Evolutionary conservation across 192 early-diverging fungal genomes (phyloP).

Genomic region (Powellomyces hirtus): DNA sequence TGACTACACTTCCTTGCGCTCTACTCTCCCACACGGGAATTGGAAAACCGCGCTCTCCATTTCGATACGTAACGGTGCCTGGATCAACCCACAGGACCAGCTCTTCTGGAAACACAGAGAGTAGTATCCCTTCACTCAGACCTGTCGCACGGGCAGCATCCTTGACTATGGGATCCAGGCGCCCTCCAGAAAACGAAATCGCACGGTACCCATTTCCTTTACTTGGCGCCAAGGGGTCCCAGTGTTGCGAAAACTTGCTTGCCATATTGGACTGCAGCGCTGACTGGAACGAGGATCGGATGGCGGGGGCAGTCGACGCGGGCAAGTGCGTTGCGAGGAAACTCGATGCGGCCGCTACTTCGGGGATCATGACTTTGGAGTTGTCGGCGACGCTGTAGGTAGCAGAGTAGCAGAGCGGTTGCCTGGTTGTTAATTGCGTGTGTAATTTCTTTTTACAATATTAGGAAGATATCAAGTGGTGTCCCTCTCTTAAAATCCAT

Average conservation of each 20-base stretch:
- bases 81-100: constrained; percentile 40
- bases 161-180: constrained; percentile 60
- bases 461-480: too few species aligned
- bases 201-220: constrained; percentile 76
- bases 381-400: too few species aligned
- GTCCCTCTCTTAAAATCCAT: too few species aligned
- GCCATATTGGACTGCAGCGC: constrained; percentile 51
- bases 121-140: not conserved
- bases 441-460: too few species aligned
- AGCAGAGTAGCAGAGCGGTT: too few species aligned
- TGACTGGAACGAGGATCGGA: constrained; percentile 40
- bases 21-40: constrained; percentile 31
- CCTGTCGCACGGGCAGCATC: constrained; percentile 26
- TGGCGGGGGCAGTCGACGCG: not conserved
- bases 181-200: constrained; percentile 67
- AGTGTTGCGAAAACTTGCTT: constrained; percentile 66
- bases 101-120: constrained; percentile 27
- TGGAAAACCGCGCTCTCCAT: constrained; percentile 22
- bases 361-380: constrained; percentile 18
- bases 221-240: constrained; percentile 63
- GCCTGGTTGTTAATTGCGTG: too few species aligned
- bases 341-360: constrained; percentile 14
- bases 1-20: too few species aligned
- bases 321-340: constrained; percentile 22
- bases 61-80: constrained; percentile 24